Conservation (phyloP, 495 filamentous ascomycete genomes). For the Lindgomyces ingoldianus region DNA sequence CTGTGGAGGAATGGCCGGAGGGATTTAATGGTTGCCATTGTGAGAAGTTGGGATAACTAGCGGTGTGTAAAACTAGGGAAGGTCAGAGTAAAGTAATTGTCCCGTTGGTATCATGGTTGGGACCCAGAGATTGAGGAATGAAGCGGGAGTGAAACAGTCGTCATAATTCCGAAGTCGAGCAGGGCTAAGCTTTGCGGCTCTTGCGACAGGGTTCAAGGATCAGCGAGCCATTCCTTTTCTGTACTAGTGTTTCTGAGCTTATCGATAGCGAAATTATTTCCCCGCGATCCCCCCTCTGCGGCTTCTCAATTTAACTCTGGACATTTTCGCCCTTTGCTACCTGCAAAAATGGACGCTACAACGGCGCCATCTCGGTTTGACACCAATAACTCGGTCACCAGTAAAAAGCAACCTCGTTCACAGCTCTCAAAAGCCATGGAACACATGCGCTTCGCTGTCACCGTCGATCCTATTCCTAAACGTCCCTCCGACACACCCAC, state of each 20-base stretch:
- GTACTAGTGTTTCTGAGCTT: constrained; percentile 1
- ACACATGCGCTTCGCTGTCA: constrained; percentile 48
- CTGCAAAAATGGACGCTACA: constrained; percentile 2
- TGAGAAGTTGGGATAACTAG: not conserved
- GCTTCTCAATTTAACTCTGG: not conserved
- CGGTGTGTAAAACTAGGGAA: not conserved
- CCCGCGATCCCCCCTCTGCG: not conserved
- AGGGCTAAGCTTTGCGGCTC: constrained; percentile 10
- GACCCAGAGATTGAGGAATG: not conserved
- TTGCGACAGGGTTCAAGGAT: too few relatives aligned
- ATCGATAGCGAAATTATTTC: constrained; percentile 17
- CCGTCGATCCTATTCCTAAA: constrained; percentile 33
- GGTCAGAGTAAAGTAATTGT: not conserved
- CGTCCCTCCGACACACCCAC: constrained; percentile 7
- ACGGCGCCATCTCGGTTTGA: constrained; percentile 6
- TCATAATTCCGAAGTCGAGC: not conserved
- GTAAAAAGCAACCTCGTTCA: constrained; percentile 31
- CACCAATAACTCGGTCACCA: constrained; percentile 25
- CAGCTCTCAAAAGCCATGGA: constrained; percentile 49
- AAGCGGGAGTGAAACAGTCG: not conserved
- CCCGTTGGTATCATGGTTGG: constrained; percentile 5
- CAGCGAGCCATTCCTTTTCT: not conserved
- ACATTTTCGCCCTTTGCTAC: not conserved
- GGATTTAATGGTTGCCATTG: constrained; percentile 35
- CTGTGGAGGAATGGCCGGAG: constrained; percentile 47